Evolutionary conservation across 2,329 filamentous ascomycete species (phyloP).

Genomic region (Chrysosphaeria jannelii): DNA sequence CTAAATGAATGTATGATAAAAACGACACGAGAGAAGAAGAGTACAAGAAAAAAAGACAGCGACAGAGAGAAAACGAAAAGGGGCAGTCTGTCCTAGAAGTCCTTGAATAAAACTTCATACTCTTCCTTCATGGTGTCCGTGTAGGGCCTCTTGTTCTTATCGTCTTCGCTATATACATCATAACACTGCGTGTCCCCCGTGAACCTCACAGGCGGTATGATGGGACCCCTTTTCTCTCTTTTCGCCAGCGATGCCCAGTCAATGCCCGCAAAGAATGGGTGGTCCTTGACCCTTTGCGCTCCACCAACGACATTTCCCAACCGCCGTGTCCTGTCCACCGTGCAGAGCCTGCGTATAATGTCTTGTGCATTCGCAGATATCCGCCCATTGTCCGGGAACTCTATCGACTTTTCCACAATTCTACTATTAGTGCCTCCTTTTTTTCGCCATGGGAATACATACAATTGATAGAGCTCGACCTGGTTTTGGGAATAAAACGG

Average conservation of each 20-base stretch:
- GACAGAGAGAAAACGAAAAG: background rate
- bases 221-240: constrained; percentile 34
- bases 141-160: constrained; percentile 31
- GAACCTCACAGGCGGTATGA: constrained; percentile 42
- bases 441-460: constrained; percentile 9
- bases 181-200: constrained; percentile 56
- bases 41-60: background rate
- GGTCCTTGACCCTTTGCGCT: constrained; percentile 37
- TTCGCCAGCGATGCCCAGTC: constrained; percentile 45
- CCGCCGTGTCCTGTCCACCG: constrained; percentile 45
- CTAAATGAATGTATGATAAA: too few species aligned
- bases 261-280: constrained; percentile 43
- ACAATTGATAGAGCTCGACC: constrained; percentile 65
- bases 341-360: constrained; percentile 48
- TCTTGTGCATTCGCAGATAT: constrained; percentile 41
- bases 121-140: constrained; percentile 34
- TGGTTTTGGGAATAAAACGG: constrained; percentile 72
- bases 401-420: constrained; percentile 50
- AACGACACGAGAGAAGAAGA: too few species aligned
- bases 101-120: constrained; percentile 41
- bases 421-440: constrained; percentile 13
- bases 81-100: constrained; percentile 15
- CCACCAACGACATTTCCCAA: constrained; percentile 55
- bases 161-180: constrained; percentile 55
- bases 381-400: constrained; percentile 32